Percentiles rank a stretch among this genome's conserved stretches.
Conservation (phyloP, 2,329 filamentous ascomycete species). For the Fusarium lateritium region DNA sequence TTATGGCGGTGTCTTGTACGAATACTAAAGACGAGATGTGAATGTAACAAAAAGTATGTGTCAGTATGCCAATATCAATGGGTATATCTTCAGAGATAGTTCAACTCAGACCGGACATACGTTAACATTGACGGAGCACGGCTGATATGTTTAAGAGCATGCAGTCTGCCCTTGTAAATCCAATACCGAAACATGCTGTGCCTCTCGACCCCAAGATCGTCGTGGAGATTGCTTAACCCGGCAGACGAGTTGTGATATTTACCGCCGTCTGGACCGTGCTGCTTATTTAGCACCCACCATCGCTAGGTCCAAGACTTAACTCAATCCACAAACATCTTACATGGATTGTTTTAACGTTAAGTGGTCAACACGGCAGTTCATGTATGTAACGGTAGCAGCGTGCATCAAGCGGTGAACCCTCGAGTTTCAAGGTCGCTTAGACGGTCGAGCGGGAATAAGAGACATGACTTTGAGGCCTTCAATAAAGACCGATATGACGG, state of each 20-base stretch:
- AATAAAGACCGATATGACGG: neutral
- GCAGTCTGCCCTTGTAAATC: slow-evolving; percentile 10
- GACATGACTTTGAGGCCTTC: slow-evolving; percentile 3
- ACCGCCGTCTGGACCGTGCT: slow-evolving; percentile 8
- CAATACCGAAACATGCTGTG: slow-evolving; percentile 15
- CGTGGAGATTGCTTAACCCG: slow-evolving; percentile 15
- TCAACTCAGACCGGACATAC: neutral
- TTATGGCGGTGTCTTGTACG: slow-evolving; percentile 27
- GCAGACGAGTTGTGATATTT: slow-evolving; percentile 20
- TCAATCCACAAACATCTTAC: neutral
- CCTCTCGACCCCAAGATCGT: slow-evolving; percentile 10
- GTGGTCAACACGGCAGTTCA: slow-evolving; percentile 26
- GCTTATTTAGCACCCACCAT: slow-evolving; percentile 16
- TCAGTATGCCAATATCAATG: neutral
- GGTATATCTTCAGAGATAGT: neutral
- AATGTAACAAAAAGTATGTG: slow-evolving; percentile 13
- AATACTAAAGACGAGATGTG: slow-evolving; percentile 30
- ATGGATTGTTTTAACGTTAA: neutral
- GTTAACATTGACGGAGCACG: neutral
- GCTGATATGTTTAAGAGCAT: slow-evolving; percentile 20
- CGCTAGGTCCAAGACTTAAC: neutral
- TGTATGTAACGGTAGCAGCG: slow-evolving; percentile 29
- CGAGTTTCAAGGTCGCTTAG: slow-evolving; percentile 9
- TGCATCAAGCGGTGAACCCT: slow-evolving; percentile 37
- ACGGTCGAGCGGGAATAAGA: slow-evolving; percentile 17